Evolutionary conservation across 2,329 filamentous ascomycete genomes (phyloP).

Genomic region (Ophiostoma sp.): DNA sequence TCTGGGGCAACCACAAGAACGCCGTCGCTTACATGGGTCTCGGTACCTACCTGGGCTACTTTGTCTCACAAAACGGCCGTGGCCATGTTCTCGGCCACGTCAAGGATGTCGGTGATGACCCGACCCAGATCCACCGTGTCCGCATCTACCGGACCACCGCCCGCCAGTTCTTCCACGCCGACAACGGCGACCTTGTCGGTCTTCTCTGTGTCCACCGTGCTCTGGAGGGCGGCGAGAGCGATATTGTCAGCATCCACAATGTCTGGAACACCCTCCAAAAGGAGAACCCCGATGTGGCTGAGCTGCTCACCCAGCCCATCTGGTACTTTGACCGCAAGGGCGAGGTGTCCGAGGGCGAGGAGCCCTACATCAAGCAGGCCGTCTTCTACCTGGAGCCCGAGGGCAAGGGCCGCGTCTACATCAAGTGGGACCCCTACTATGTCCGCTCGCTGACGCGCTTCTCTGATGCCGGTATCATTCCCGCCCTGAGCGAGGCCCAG

Average conservation of each 20-base stretch:
- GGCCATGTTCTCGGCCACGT: slow-evolving; percentile 86
- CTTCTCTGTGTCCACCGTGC: slow-evolving; percentile 75
- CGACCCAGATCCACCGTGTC: slow-evolving; percentile 75
- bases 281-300: slow-evolving; percentile 72
- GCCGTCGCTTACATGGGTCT: slow-evolving; percentile 89
- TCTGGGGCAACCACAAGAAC: slow-evolving; percentile 74
- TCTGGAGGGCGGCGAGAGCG: slow-evolving; percentile 75
- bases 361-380: slow-evolving; percentile 65
- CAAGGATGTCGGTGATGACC: slow-evolving; percentile 80
- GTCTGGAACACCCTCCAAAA: slow-evolving; percentile 76
- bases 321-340: slow-evolving; percentile 95
- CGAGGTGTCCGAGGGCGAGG: slow-evolving; percentile 67
- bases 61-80: slow-evolving; percentile 76
- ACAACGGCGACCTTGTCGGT: slow-evolving; percentile 77
- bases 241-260: slow-evolving; percentile 70
- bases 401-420: slow-evolving; percentile 62
- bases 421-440: slow-evolving; percentile 89
- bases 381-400: slow-evolving; percentile 73
- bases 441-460: slow-evolving; percentile 71
- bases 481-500: slow-evolving; percentile 65
- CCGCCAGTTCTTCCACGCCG: slow-evolving; percentile 78
- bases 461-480: slow-evolving; percentile 66
- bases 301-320: slow-evolving; percentile 67
- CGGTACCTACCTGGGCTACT: slow-evolving; percentile 79
- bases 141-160: slow-evolving; percentile 88